These are phyloP conservation scores for Colletotrichum camelliae DNA, from an alignment of 2,329 filamentous ascomycete genomes.

Conservation along the genomic window DNA sequence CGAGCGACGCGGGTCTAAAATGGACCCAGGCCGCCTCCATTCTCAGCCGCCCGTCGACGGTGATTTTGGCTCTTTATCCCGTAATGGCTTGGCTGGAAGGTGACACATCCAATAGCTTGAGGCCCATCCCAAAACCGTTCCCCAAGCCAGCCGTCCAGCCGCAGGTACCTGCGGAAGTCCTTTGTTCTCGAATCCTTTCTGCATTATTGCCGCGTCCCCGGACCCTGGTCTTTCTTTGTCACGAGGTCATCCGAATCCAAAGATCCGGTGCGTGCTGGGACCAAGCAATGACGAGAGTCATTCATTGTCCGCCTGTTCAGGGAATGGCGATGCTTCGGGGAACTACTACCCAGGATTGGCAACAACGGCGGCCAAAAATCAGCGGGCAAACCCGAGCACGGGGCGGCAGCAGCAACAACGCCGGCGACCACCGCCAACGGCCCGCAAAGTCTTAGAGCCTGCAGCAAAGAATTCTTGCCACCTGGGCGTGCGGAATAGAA, in stretches of 20 bases:
- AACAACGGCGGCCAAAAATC: not conserved
- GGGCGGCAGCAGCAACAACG: not conserved
- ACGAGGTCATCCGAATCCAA: conserved; percentile 7
- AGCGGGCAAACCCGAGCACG: not conserved
- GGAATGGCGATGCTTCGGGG: not conserved
- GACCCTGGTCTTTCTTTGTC: conserved; percentile 7
- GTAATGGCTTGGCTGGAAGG: not conserved
- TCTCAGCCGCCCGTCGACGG: not conserved
- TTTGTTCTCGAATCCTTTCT: conserved; percentile 2
- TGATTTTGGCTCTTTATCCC: not conserved
- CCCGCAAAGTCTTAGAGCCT: not conserved
- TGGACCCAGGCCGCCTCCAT: not conserved
- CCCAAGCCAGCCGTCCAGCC: not conserved
- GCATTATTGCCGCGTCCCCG: not conserved
- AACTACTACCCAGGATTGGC: not conserved
- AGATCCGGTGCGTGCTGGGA: conserved; percentile 1
- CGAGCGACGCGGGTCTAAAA: not conserved
- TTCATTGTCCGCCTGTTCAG: not conserved
- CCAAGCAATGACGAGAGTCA: conserved; percentile 1
- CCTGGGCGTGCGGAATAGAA: not conserved
- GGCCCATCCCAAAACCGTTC: not conserved
- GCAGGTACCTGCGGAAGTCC: not conserved
- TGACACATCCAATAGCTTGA: not conserved
- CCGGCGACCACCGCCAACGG: not conserved
- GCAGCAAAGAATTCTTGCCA: not conserved